Base-by-base conservation (phyloP, 1,284 basidiomycete genomes). In the Moesziomyces sp. region DNA sequence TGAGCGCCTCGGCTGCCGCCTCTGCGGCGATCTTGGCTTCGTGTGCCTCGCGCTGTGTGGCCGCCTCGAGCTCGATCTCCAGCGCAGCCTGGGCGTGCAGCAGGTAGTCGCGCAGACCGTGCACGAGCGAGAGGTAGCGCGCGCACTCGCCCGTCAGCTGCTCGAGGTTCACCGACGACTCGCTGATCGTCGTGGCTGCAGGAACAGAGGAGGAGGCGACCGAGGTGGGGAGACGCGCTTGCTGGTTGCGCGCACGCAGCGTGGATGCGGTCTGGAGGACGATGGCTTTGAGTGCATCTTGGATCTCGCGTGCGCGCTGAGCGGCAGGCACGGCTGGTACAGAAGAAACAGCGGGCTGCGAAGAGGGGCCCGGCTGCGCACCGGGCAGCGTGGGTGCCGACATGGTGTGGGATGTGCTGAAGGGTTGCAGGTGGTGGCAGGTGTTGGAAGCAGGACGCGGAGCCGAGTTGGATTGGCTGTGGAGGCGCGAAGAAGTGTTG, bases 1-100 rank as follows among this genome's bases (percentile, higher is more conserved):
- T 57, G 19, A 64, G 40, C 16, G 60, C 60, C 45, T 63, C 64
- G 5, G 51, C 70, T n/a, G 70, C 71, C 1, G 65, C 66, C 7
- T 66, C 42, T 3, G 62, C 66, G 1, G 66, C 68, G 10, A 19
- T 19, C 40, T 68, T 55, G 0, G 73, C 59, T 44, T 67, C 52
- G 19, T 71, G 60, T 5, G 68, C 68, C 28, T 75, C 73, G 8
- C 73, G 52, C 28, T 65, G 60, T 19, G 63, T 64, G 3, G 73
- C 68, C 2, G 60, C 64, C n/a, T 75, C 73, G 11, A 75, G 49
- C 35, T 75, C 73, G 23, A 71, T 71, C 49, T 71, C 63, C 18
- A 75, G 40, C 11, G 64, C 63, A 14, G 64, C 73, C 38, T 75
- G 73, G 0, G 68, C 73, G 43, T 75, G 73, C 16, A 75, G 33